These are phyloP conservation scores for Spirogloea muscicola DNA, from an alignment of 139 green algal species.

Conservation along the genomic window DNA sequence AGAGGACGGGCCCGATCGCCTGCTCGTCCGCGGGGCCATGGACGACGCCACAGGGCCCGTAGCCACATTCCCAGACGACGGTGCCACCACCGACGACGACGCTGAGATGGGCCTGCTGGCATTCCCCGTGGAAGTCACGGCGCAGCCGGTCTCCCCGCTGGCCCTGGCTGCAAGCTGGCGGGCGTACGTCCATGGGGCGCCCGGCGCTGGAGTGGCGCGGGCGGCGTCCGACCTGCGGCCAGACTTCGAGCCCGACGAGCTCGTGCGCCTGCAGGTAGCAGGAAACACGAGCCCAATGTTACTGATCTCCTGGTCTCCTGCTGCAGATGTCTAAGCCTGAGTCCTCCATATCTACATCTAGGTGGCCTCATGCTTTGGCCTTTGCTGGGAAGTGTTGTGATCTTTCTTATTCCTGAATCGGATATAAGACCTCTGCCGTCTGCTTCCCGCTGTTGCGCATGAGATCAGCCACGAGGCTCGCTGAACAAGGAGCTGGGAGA, in stretches of 20 bases:
- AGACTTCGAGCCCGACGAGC: not conserved
- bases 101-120: not conserved
- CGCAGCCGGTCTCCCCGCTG: slow-evolving; percentile 14
- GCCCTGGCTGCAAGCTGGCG: slow-evolving; percentile 18
- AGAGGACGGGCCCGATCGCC: slow-evolving; percentile 4
- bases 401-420: not conserved
- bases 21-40: not conserved
- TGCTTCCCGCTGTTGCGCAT: not conserved
- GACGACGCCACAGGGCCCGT: not conserved
- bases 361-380: no score
- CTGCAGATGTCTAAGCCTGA: no score
- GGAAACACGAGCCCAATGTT: not conserved
- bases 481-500: not conserved
- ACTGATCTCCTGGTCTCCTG: no score
- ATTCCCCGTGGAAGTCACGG: slow-evolving; percentile 16
- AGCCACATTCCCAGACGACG: not conserved
- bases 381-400: not conserved
- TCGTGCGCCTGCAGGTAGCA: no score
- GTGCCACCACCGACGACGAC: not conserved
- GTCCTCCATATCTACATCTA: no score
- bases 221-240: not conserved
- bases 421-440: not conserved
- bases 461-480: not conserved
- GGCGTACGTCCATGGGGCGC: slow-evolving; percentile 6
- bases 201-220: not conserved